Evolutionary conservation across 2,329 filamentous ascomycete genomes (phyloP).

Genomic region (Hymenoscyphus scutula): DNA sequence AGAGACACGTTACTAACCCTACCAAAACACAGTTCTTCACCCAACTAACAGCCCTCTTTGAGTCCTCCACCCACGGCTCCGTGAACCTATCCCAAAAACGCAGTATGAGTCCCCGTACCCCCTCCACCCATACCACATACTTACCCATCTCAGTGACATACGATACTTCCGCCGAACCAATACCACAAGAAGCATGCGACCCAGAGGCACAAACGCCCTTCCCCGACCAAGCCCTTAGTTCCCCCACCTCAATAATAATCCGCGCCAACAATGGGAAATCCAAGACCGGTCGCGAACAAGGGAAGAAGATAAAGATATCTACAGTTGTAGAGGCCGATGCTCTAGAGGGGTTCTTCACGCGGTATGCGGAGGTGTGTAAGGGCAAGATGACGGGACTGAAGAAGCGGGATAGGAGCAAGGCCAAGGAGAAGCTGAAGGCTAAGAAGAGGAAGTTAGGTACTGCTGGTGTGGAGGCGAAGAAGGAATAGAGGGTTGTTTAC

Average conservation of each 20-base stretch:
- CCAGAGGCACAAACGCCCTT: slow-evolving; percentile 49
- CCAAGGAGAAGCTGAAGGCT: slow-evolving; percentile 75
- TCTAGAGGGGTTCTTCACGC: slow-evolving; percentile 75
- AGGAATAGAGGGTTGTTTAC: slow-evolving; percentile 8
- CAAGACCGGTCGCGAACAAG: slow-evolving; percentile 38
- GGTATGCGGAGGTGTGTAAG: slow-evolving; percentile 91
- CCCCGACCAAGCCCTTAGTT: slow-evolving; percentile 57
- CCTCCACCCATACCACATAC: slow-evolving; percentile 10
- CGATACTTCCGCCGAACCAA: slow-evolving; percentile 36
- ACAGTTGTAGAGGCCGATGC: slow-evolving; percentile 77
- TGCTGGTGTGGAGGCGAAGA: slow-evolving; percentile 27
- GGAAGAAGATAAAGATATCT: slow-evolving; percentile 69
- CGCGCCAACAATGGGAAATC: slow-evolving; percentile 80
- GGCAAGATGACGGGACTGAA: slow-evolving; percentile 83
- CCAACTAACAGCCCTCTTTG: slow-evolving; percentile 63
- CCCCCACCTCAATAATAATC: slow-evolving; percentile 71
- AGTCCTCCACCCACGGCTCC: slow-evolving; percentile 67
- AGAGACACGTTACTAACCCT: slow-evolving; percentile 22
- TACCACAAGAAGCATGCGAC: slow-evolving; percentile 36
- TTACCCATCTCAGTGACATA: slow-evolving; percentile 29
- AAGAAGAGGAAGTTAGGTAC: slow-evolving; percentile 47
- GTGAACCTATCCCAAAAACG: slow-evolving; percentile 76
- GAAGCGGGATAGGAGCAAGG: slow-evolving; percentile 88
- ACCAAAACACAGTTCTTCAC: slow-evolving; percentile 63
- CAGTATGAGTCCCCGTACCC: slow-evolving; percentile 45